These are phyloP conservation scores for Amylocystis lapponica DNA, from an alignment of 768 basidiomycete genomes.

Conservation along the genomic window DNA sequence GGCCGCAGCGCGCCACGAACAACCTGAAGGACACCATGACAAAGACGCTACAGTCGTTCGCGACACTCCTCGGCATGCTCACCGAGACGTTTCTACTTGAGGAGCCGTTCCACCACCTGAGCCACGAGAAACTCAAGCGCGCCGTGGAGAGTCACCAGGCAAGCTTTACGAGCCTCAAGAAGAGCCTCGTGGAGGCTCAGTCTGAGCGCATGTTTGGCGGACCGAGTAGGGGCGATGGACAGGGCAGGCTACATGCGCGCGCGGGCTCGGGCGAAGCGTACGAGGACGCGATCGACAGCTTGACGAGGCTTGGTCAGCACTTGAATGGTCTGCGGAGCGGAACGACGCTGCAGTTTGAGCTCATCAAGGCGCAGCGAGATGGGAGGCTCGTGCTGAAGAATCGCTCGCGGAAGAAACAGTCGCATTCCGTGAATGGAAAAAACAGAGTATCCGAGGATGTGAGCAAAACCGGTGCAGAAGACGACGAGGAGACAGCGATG, in stretches of 20 bases:
- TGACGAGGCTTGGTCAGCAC: constrained; percentile 92
- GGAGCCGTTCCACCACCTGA: constrained; percentile 49
- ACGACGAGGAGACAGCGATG: constrained; percentile 35
- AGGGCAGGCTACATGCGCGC: constrained; percentile 6
- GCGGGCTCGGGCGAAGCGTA: constrained; percentile 52
- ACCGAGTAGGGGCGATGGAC: constrained; percentile 7
- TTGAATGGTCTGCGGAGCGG: constrained; percentile 85
- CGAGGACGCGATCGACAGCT: constrained; percentile 78
- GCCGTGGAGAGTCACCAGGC: constrained; percentile 84
- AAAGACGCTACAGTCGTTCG: constrained; percentile 82
- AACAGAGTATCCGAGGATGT: constrained; percentile 7
- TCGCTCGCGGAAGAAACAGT: neutral
- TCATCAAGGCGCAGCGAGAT: constrained; percentile 55
- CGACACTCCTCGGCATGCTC: constrained; percentile 76
- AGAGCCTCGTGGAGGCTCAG: constrained; percentile 79
- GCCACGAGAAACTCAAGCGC: constrained; percentile 60
- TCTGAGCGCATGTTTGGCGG: constrained; percentile 63
- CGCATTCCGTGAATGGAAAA: neutral
- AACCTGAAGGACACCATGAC: constrained; percentile 83
- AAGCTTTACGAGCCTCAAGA: constrained; percentile 86
- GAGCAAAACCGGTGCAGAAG: constrained; percentile 20
- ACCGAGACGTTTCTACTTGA: constrained; percentile 84
- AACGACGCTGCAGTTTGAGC: constrained; percentile 76
- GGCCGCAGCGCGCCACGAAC: constrained; percentile 80
- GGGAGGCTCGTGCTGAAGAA: constrained; percentile 36